Evolutionary conservation across 768 basidiomycete genomes (phyloP).

Genomic region (Lactarius quietus): DNA sequence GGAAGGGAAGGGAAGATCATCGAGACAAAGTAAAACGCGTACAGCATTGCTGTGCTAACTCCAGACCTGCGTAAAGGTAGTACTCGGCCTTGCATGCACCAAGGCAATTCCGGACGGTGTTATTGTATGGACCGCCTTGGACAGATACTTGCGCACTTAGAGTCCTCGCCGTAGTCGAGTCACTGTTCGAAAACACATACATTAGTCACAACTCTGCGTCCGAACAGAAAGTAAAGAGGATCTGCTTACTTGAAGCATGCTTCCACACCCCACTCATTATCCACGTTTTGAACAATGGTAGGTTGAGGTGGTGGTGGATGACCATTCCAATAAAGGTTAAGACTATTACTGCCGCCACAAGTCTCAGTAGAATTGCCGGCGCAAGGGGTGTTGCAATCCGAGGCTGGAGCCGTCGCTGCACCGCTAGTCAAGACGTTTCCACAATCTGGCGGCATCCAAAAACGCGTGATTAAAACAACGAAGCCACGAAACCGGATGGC

Average conservation of each 20-base stretch:
- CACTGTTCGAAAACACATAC: conserved; percentile 29
- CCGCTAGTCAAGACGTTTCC: too few relatives aligned
- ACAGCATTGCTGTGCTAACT: neutral
- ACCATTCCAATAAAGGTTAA: conserved; percentile 40
- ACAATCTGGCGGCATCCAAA: too few relatives aligned
- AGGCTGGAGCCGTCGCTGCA: too few relatives aligned
- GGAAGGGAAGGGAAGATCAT: too few relatives aligned
- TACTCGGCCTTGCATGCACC: conserved; percentile 48
- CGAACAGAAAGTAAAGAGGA: neutral
- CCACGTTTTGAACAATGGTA: too few relatives aligned
- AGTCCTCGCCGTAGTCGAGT: conserved; percentile 34
- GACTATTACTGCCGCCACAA: conserved; percentile 47
- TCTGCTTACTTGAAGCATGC: conserved; percentile 46
- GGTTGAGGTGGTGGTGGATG: too few relatives aligned
- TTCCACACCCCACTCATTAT: too few relatives aligned
- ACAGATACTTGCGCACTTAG: too few relatives aligned
- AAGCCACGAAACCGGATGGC: too few relatives aligned
- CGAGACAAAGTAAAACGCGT: neutral
- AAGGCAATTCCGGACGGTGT: conserved; percentile 57
- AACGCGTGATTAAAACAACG: conserved; percentile 42
- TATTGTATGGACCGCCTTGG: conserved; percentile 38
- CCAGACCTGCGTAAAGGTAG: conserved; percentile 33
- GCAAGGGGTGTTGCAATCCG: too few relatives aligned
- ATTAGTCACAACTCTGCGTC: conserved; percentile 11
- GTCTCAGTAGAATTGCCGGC: too few relatives aligned